phyloP scores from a whole-genome alignment of 225 moss, liverwort and hornwort genomes.

The Rhytidiadelphus loreus region DNA sequence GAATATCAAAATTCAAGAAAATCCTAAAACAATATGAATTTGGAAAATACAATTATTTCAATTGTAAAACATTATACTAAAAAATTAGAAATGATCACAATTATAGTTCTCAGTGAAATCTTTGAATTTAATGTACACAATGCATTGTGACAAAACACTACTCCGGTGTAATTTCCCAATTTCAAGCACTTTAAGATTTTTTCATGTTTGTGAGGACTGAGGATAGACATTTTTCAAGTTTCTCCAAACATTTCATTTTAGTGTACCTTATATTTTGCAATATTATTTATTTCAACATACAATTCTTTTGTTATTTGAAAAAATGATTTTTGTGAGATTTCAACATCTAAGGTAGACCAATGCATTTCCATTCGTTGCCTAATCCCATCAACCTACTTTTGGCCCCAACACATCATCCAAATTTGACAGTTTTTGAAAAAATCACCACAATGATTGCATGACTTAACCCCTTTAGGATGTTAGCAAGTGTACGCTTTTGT shows the following conservation, averaged over 20 bases:
- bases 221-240: background rate
- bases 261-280: no score
- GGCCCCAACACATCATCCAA: no score
- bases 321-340: rapidly evolving
- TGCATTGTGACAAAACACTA: background rate
- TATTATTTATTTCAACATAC: background rate
- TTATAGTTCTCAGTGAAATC: no score
- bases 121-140: no score
- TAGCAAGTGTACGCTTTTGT: no score
- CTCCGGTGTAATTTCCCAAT: background rate
- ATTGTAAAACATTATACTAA: no score
- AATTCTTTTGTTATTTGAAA: background rate
- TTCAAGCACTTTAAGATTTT: background rate
- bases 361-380: no score
- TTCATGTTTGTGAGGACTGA: background rate
- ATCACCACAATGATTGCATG: no score
- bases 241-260: background rate
- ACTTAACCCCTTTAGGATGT: no score
- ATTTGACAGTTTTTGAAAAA: no score
- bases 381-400: no score
- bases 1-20: background rate
- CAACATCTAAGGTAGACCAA: background rate
- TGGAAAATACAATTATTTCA: background rate
- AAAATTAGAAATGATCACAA: rapidly evolving
- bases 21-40: no score